Conservation (phyloP, 2,329 filamentous ascomycete species). For the Dothidotthia symphoricarpi region DNA sequence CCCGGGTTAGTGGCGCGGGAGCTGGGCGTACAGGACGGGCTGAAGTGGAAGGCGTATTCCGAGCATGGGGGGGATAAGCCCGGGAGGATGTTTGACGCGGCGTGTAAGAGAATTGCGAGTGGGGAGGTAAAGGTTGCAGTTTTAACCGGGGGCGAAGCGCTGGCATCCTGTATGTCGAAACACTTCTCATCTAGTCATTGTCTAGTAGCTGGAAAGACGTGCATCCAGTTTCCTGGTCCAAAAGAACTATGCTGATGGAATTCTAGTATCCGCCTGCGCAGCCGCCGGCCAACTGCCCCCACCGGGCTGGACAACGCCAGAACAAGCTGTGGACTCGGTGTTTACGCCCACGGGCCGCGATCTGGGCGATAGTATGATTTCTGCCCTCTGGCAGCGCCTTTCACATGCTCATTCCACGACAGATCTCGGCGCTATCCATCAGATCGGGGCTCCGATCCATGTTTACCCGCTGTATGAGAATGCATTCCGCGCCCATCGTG, state of each 20-base stretch:
- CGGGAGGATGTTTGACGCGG: constrained; percentile 61
- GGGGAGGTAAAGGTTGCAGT: constrained; percentile 58
- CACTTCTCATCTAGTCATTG: too few relatives aligned
- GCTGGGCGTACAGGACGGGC: constrained; percentile 47
- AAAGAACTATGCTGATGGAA: constrained; percentile 2
- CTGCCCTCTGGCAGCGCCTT: constrained; percentile 13
- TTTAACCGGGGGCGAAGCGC: constrained; percentile 63
- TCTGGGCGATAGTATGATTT: constrained; percentile 43
- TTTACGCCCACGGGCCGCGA: constrained; percentile 53
- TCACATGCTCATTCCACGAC: constrained; percentile 13
- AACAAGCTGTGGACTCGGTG: constrained; percentile 49
- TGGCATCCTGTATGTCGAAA: constrained; percentile 55
- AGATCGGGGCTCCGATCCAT: constrained; percentile 63
- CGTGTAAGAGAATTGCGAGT: constrained; percentile 56
- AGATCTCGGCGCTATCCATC: constrained; percentile 59
- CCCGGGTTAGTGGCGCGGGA: constrained; percentile 54
- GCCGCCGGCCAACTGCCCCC: constrained; percentile 56
- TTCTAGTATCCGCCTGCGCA: constrained; percentile 53
- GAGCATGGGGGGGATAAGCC: constrained; percentile 65
- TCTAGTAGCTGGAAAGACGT: too few relatives aligned
- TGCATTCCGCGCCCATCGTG: constrained; percentile 56
- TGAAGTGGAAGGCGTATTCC: constrained; percentile 52
- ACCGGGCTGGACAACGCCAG: constrained; percentile 57
- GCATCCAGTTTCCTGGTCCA: too few relatives aligned
- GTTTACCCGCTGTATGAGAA: constrained; percentile 69